Evolutionary conservation across 2,329 filamentous ascomycete species (phyloP).

Genomic region (Colletotrichum liriopes): DNA sequence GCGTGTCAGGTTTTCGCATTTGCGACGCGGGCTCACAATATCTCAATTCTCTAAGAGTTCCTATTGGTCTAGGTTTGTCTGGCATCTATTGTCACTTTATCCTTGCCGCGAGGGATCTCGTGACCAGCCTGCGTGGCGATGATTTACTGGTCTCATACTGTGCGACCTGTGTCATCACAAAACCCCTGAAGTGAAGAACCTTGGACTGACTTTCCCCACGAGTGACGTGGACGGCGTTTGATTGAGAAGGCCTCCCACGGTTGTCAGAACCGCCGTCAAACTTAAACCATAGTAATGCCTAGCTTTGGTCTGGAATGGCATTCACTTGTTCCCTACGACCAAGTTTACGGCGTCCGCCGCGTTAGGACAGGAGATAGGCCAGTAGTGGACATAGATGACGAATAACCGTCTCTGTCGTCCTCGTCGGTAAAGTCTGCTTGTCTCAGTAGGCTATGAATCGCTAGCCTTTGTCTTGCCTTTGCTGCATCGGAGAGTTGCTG

Average conservation of each 20-base stretch:
- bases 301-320: background rate
- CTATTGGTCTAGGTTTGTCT: background rate
- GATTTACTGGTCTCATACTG: too few relatives aligned
- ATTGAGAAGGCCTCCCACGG: background rate
- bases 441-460: constrained; percentile 50
- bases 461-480: constrained; percentile 46
- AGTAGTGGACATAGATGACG: constrained; percentile 15
- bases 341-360: constrained; percentile 11
- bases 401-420: constrained; percentile 43
- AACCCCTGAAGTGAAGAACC: too few relatives aligned
- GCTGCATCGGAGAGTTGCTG: constrained; percentile 45
- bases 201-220: background rate
- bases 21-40: background rate
- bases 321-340: background rate
- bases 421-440: constrained; percentile 48
- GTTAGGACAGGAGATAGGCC: constrained; percentile 21
- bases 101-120: too few relatives aligned
- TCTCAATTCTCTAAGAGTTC: background rate
- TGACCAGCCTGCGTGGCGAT: too few relatives aligned
- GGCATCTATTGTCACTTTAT: background rate
- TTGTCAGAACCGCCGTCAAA: background rate
- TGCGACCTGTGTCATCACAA: too few relatives aligned
- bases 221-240: background rate
- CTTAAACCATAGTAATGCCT: background rate
- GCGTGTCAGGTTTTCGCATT: background rate